Base-by-base conservation (phyloP, 345 rosid species). In the Mercurialis annua region DNA sequence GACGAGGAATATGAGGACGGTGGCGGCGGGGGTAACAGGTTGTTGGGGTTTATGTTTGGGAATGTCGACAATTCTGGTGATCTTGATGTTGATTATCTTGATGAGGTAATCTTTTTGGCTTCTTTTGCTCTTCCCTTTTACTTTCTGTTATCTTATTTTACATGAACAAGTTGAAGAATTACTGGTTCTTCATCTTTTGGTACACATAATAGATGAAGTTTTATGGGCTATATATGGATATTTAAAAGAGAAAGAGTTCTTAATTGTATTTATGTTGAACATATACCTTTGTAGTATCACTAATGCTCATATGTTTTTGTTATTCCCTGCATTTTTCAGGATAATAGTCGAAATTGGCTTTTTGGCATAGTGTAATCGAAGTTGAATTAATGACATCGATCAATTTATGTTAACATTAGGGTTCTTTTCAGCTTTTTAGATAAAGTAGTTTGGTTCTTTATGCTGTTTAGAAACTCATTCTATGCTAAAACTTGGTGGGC, bases 31-130 rank as follows among this genome's bases (percentile, higher is more conserved):
- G 86, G 89, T 72, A 91, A 89, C 66, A 85, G 81, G 52, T 81
- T 91, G 66, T 78, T 91, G 83, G 98, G 97, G 16, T 94, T 94
- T 78, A 87, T 94, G 87, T 94, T 94, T 53, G 98, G 98, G 51
- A 94, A 94, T 73, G 97, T 94, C 68, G 98, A 94, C 73, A 85
- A 92, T 74, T 80, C 93, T 3, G 99, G 99, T 12, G 98, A 91
- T 76, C 92, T 94, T 54, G 99, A 94, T 70, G 96, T 83, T 62
- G 99, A 94, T 83, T 94, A 94, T 77, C 98, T 94, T 63, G 99
- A 94, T 74, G 93, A 91, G 96, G 98, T 92, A 62, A 75, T 43
- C 10, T 70, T 52, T 30, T 50, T 12, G 48, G 27, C 64, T 15
- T 65, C 29, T 43, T 44, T 46, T 74, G 16, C 59, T 18, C 31